Conservation (phyloP, 2,329 filamentous ascomycete species). For the Dactylellina parvicollis region DNA sequence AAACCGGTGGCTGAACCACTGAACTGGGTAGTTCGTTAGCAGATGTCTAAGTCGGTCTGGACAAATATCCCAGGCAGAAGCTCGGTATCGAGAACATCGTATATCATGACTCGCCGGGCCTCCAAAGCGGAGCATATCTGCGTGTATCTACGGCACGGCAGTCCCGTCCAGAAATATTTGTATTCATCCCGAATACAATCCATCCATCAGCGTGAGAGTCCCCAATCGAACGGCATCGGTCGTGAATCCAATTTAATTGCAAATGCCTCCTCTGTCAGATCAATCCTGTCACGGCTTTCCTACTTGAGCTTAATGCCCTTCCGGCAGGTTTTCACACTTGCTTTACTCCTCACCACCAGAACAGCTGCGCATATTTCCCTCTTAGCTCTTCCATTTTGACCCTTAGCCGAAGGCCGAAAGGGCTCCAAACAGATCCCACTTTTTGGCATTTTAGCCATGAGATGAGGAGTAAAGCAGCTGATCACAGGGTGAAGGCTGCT, state of each 20-base stretch:
- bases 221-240: neutral
- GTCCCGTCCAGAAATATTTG: conserved; percentile 9
- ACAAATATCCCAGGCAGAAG: conserved; percentile 51
- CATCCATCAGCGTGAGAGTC: neutral
- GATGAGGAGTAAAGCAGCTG: conserved; percentile 51
- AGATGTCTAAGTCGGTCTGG: conserved; percentile 50
- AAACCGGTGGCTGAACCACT: conserved; percentile 53
- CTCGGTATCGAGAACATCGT: conserved; percentile 8
- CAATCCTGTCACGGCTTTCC: conserved; percentile 49
- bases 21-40: conserved; percentile 51
- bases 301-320: conserved; percentile 51
- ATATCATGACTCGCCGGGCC: neutral
- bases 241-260: neutral
- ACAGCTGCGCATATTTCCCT: conserved; percentile 13
- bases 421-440: conserved; percentile 15
- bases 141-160: conserved; percentile 16
- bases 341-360: conserved; percentile 4
- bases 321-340: conserved; percentile 23
- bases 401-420: conserved; percentile 52
- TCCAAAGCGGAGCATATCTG: conserved; percentile 15
- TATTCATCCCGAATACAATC: conserved; percentile 7
- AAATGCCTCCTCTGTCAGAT: conserved; percentile 38
- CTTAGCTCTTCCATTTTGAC: conserved; percentile 44
- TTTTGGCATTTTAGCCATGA: conserved; percentile 52
- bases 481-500: conserved; percentile 36